Evolutionary conservation across 2,329 filamentous ascomycete species (phyloP).

Genomic region (Fonsecaea nubica): DNA sequence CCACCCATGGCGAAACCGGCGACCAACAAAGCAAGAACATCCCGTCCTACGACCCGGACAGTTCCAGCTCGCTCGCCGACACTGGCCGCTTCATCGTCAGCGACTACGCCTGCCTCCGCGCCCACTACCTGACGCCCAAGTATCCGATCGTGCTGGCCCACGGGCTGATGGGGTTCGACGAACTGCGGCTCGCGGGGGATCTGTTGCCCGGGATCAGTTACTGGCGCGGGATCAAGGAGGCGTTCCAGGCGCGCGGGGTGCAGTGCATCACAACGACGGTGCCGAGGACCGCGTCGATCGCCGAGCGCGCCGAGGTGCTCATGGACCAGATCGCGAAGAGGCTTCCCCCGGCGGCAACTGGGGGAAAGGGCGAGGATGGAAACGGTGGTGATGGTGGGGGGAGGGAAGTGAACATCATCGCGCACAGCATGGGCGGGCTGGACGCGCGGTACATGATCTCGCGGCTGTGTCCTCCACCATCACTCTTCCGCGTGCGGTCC

Average conservation of each 20-base stretch:
- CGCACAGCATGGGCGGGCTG: constrained; percentile 66
- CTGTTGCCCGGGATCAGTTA: constrained; percentile 66
- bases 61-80: constrained; percentile 40
- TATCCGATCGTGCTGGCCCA: constrained; percentile 68
- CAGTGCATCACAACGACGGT: constrained; percentile 68
- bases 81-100: constrained; percentile 63
- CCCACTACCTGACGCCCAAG: constrained; percentile 64
- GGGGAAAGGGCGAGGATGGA: constrained; percentile 43
- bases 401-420: constrained; percentile 69
- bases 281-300: constrained; percentile 65
- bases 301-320: constrained; percentile 62
- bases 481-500: constrained; percentile 76
- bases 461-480: constrained; percentile 55
- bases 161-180: constrained; percentile 70
- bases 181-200: constrained; percentile 60
- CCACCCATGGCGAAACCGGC: background rate
- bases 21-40: constrained; percentile 13
- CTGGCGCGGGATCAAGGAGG: constrained; percentile 69
- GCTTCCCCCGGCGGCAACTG: constrained; percentile 45
- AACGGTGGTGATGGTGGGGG: background rate
- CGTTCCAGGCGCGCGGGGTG: constrained; percentile 61
- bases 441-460: constrained; percentile 71
- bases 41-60: constrained; percentile 17
- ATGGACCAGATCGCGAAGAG: constrained; percentile 60
- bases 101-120: constrained; percentile 66